These are phyloP conservation scores for Mycosphaerelloides madeirae DNA, from an alignment of 2,329 filamentous ascomycete species.

Conservation along the genomic window DNA sequence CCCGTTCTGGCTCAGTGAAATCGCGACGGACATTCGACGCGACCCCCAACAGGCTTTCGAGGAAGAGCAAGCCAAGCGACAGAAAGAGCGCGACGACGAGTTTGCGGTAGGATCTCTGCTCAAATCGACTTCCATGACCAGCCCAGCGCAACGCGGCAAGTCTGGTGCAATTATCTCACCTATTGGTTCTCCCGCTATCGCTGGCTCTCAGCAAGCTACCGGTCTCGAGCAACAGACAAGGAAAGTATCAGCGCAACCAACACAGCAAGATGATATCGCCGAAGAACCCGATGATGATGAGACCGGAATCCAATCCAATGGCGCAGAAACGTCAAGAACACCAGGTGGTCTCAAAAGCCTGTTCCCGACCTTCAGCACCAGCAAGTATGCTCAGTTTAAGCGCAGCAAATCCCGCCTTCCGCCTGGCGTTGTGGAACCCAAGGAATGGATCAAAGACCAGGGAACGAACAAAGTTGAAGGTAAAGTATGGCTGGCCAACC, in stretches of 20 bases:
- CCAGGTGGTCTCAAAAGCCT: slow-evolving; percentile 61
- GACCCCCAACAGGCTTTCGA: slow-evolving; percentile 88
- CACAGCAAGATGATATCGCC: slow-evolving; percentile 33
- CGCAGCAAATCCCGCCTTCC: slow-evolving; percentile 57
- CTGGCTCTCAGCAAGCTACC: slow-evolving; percentile 9
- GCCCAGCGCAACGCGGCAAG: slow-evolving; percentile 38
- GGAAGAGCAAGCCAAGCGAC: slow-evolving; percentile 79
- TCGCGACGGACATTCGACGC: slow-evolving; percentile 89
- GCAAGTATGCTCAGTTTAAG: slow-evolving; percentile 62
- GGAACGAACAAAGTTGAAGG: slow-evolving; percentile 90
- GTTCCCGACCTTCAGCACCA: slow-evolving; percentile 76
- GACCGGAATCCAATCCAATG: slow-evolving; percentile 36
- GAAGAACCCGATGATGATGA: slow-evolving; percentile 49
- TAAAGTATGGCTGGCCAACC: slow-evolving; percentile 98
- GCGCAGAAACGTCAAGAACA: slow-evolving; percentile 37
- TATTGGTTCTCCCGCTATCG: slow-evolving; percentile 53
- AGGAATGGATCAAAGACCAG: slow-evolving; percentile 87
- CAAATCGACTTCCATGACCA: slow-evolving; percentile 45
- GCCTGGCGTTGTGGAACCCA: slow-evolving; percentile 81
- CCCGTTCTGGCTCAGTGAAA: slow-evolving; percentile 89
- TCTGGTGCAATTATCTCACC: slow-evolving; percentile 63
- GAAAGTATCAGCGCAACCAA: slow-evolving; percentile 17
- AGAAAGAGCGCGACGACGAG: slow-evolving; percentile 77
- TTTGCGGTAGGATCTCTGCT: slow-evolving; percentile 85
- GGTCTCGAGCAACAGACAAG: slow-evolving; percentile 14